Percentiles rank a stretch among this genome's conserved stretches.
Conservation (phyloP, 371 early-diverging fungal genomes). For the Mucor irregularis region DNA sequence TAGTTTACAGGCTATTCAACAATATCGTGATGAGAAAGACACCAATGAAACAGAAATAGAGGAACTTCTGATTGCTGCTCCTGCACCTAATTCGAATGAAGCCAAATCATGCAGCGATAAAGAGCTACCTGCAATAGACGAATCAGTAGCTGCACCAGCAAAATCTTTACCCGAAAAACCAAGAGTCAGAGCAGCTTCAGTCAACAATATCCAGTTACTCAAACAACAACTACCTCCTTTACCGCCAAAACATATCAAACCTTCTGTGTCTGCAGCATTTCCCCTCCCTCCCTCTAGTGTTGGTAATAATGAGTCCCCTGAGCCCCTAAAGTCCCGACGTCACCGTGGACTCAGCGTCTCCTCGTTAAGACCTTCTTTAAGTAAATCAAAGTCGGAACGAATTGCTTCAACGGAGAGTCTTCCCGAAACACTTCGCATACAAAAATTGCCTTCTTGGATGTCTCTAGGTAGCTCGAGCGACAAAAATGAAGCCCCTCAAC, state of each 20-base stretch:
- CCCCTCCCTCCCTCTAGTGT: not conserved
- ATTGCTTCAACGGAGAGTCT: constrained; percentile 6
- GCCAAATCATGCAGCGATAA: not conserved
- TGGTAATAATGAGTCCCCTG: not conserved
- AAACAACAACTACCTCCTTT: constrained; percentile 2
- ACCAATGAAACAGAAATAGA: constrained; percentile 3
- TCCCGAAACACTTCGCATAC: constrained; percentile 1
- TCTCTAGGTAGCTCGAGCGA: constrained; percentile 7
- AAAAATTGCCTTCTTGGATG: constrained; percentile 23
- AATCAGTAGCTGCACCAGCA: no score
- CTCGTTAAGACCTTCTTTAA: constrained; percentile 22
- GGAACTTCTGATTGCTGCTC: not conserved
- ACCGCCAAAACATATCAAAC: constrained; percentile 8
- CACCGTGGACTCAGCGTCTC: constrained; percentile 39
- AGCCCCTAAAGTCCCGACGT: constrained; percentile 16
- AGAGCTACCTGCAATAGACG: not conserved
- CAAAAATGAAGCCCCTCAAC: not conserved
- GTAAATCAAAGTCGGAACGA: constrained; percentile 18
- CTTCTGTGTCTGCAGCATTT: constrained; percentile 6
- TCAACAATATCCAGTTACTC: constrained; percentile 7
- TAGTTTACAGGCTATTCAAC: constrained; percentile 37
- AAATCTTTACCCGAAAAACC: not conserved
- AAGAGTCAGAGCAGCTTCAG: constrained; percentile 17
- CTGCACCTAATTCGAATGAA: not conserved
- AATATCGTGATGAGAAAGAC: constrained; percentile 20